These are phyloP conservation scores for Chaetothyriales sp. DNA, from an alignment of 2,329 filamentous ascomycete species.

Conservation along the genomic window DNA sequence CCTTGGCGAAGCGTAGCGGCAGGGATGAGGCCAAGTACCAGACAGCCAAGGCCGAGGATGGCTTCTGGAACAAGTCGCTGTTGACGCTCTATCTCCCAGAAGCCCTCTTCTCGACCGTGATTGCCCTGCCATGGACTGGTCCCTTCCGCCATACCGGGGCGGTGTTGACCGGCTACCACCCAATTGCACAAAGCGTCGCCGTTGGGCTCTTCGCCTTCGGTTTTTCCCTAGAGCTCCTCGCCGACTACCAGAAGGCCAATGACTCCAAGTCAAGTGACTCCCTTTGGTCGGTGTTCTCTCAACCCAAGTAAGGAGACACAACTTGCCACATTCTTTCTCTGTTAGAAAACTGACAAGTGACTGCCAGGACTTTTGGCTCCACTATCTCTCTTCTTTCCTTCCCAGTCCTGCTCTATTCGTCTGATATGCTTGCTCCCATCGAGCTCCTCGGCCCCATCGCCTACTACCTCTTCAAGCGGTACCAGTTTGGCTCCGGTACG, in stretches of 20 bases:
- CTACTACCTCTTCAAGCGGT: constrained; percentile 1
- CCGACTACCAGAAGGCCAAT: constrained; percentile 33
- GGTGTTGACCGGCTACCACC: constrained; percentile 7
- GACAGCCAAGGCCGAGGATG: constrained; percentile 34
- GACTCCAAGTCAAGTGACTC: neutral
- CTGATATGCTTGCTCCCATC: constrained; percentile 1
- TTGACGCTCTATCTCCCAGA: constrained; percentile 43
- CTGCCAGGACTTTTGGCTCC: neutral
- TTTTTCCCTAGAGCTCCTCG: constrained; percentile 40
- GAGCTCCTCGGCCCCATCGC: constrained; percentile 1
- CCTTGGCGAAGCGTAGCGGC: constrained; percentile 26
- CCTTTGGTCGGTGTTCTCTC: neutral
- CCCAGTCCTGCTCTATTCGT: neutral
- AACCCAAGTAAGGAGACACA: neutral
- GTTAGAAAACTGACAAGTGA: neutral
- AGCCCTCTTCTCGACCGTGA: constrained; percentile 41
- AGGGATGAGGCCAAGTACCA: constrained; percentile 43
- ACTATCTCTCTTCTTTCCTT: neutral
- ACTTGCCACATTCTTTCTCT: neutral
- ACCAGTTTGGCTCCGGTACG: neutral
- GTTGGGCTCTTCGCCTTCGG: constrained; percentile 44
- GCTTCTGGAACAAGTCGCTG: constrained; percentile 44
- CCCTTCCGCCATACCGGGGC: constrained; percentile 33
- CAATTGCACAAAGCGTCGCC: constrained; percentile 27
- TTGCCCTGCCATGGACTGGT: constrained; percentile 42